Evolutionary conservation across 805 yeast genomes (phyloP).

Genomic region (Kodamaea hsintzibuensis): DNA sequence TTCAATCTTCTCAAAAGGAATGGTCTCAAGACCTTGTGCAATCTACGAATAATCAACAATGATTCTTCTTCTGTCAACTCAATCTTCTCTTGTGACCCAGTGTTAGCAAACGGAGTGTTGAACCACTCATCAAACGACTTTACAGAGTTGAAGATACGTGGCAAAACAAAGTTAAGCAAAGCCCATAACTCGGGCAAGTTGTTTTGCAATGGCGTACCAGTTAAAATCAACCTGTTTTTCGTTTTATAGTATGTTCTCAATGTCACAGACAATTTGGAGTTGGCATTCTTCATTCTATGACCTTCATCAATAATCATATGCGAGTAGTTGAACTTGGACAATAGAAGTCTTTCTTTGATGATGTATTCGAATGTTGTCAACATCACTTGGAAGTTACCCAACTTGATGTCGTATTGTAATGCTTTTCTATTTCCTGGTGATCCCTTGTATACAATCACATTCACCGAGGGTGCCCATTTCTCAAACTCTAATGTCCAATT

Average conservation of each 20-base stretch:
- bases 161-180: conserved; percentile 74
- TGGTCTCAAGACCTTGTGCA: conserved; percentile 84
- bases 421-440: conserved; percentile 69
- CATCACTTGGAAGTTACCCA: conserved; percentile 72
- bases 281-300: conserved; percentile 82
- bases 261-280: conserved; percentile 71
- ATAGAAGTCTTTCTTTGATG: conserved; percentile 70
- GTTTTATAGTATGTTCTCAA: conserved; percentile 72
- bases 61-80: conserved; percentile 87
- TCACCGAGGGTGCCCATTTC: conserved; percentile 83
- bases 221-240: conserved; percentile 73
- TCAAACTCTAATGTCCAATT: conserved; percentile 87
- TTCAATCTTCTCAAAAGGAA: conserved; percentile 80
- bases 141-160: conserved; percentile 82
- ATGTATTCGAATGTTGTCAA: conserved; percentile 83
- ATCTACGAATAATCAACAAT: conserved; percentile 75
- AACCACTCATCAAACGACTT: conserved; percentile 90
- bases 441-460: conserved; percentile 75
- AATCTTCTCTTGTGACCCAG: conserved; percentile 78
- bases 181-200: conserved; percentile 89
- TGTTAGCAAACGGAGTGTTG: conserved; percentile 83
- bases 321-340: conserved; percentile 71
- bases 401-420: conserved; percentile 61
- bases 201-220: conserved; percentile 88
- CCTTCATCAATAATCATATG: conserved; percentile 93